Evolutionary conservation across 1,284 basidiomycete species (phyloP), one percentile per base, ranked within the genome.

Genomic region (Macrocybe sp.): DNA sequence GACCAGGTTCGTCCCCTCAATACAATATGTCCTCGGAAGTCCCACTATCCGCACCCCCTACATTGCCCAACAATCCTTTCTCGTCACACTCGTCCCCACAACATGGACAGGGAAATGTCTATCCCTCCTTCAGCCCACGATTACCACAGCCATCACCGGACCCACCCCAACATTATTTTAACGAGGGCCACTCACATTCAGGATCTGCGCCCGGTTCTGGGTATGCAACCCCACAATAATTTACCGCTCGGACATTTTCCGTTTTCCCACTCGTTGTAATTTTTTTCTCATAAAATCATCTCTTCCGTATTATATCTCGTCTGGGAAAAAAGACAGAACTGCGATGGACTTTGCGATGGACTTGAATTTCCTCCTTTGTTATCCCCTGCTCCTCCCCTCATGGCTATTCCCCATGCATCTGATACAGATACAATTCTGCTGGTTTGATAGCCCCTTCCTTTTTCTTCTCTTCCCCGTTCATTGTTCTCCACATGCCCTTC

Each of bases 31-130:
- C 41, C 38, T 73, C 74, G 46, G 74, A 75, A 9, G 69, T 79
- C 33, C 76, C 78, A 5, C 68, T 80, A 49, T 76, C 78, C 28
- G 76, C 76, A 11, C 70, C 76, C 1, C 65, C 77, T 28, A 68
- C 74, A 47, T 61, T 78, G 55, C 66, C 73, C 16, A 63, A 60
- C 44, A 71, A 73, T 53, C 74, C 73, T 1, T 80, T 74, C 54
- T 69, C 66, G 11, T 69, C 70, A 30, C 73, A 70, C 55, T 52
- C 56, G 47, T 52, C 69, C 46, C 49, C 52, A 7, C 54, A 56
- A 37, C 65, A 64, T 35, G 58, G 62, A 28, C 46, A 52, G 51
- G 44, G 52, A 46, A 61, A 63, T 41, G 55, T 65, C n/a, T 68
- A 67, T 46, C 58, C 63, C 0, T 61, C 64, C 2, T 62, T 63